These are phyloP conservation scores for Fereydounia khargensis DNA, from an alignment of 1,284 basidiomycete species.

Conservation along the genomic window DNA sequence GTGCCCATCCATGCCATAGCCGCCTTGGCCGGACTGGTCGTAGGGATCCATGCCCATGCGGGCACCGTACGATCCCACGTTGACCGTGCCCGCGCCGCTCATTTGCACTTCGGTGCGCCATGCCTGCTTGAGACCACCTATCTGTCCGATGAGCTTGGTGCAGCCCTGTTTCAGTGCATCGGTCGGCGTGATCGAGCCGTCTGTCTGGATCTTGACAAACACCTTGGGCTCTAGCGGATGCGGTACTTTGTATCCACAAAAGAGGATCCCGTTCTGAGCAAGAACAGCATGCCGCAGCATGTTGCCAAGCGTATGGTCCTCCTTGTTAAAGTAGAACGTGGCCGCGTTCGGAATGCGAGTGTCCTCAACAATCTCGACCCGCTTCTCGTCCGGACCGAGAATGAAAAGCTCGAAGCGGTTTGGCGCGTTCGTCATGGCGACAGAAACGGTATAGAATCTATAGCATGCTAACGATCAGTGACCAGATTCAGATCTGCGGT, in stretches of 20 bases:
- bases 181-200: constrained; percentile 79
- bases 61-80: constrained; percentile 18
- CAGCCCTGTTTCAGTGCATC: constrained; percentile 81
- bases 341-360: constrained; percentile 96
- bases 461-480: neutral
- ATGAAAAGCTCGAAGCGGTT: constrained; percentile 88
- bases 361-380: constrained; percentile 88
- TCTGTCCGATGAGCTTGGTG: constrained; percentile 74
- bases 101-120: constrained; percentile 61
- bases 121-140: constrained; percentile 62
- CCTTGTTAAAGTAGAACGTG: constrained; percentile 87
- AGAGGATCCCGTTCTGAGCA: constrained; percentile 63
- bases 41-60: constrained; percentile 14
- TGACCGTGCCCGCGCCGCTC: constrained; percentile 31
- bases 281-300: constrained; percentile 74
- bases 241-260: constrained; percentile 96
- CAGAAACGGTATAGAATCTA: neutral
- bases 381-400: constrained; percentile 85
- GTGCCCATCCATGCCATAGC: constrained; percentile 12
- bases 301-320: constrained; percentile 95
- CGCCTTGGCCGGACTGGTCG: constrained; percentile 13
- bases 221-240: constrained; percentile 94
- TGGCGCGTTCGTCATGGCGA: constrained; percentile 70
- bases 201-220: constrained; percentile 90
- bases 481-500: neutral